These are phyloP conservation scores for Cicer pinnatifidum DNA, from an alignment of 306 rosid genomes.

Conservation along the genomic window DNA sequence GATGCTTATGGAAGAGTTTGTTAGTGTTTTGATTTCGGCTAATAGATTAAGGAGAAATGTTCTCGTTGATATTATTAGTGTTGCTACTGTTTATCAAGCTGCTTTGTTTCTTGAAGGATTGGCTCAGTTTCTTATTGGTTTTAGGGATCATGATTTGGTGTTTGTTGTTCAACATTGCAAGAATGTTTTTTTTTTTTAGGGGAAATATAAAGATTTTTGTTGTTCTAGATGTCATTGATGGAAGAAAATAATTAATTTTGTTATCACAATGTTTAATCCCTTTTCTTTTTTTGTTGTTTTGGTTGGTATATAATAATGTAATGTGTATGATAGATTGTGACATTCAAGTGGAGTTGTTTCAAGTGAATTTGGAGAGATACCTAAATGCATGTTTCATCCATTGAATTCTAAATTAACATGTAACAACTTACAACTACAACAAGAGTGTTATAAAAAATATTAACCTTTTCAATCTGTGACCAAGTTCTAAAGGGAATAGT, in stretches of 20 bases:
- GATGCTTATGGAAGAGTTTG: conserved; percentile 61
- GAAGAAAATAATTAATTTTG: neutral
- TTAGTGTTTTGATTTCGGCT: conserved; percentile 61
- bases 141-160: conserved; percentile 53
- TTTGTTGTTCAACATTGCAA: conserved; percentile 46
- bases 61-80: conserved; percentile 61
- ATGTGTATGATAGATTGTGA: neutral
- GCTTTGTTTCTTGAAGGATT: conserved; percentile 71
- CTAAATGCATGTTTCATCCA: too few species aligned
- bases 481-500: too few species aligned
- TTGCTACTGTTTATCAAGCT: conserved; percentile 52
- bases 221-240: conserved; percentile 12
- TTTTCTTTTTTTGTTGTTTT: neutral
- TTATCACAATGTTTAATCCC: neutral
- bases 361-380: too few species aligned
- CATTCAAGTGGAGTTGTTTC: neutral
- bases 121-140: conserved; percentile 68
- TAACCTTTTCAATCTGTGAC: too few species aligned
- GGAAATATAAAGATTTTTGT: neutral
- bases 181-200: neutral
- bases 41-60: conserved; percentile 73
- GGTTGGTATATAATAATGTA: neutral
- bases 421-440: too few species aligned
- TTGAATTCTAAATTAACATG: too few species aligned
- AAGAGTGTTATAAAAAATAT: too few species aligned